phyloP scores from a whole-genome alignment of 805 yeast genomes.

The Lipomyces yamadae region DNA sequence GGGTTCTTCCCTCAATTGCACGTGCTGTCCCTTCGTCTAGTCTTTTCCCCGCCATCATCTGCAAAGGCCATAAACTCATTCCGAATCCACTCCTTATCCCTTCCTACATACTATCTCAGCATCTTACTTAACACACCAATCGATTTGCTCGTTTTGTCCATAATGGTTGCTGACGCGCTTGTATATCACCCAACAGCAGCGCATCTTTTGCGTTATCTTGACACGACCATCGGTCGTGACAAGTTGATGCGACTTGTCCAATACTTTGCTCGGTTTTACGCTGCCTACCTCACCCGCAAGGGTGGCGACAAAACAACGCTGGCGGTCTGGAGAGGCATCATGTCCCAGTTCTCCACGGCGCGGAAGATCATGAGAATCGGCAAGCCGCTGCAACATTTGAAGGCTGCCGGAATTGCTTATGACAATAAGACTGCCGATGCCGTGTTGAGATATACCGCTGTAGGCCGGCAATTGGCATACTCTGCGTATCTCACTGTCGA shows the following conservation, averaged over 20 bases:
- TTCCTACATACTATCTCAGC: background rate
- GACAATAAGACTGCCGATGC: slow-evolving; percentile 74
- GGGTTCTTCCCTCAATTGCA: too few species aligned
- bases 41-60: too few species aligned
- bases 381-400: slow-evolving; percentile 73
- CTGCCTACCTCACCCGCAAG: slow-evolving; percentile 61
- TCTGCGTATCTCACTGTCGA: slow-evolving; percentile 48
- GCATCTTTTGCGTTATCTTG: slow-evolving; percentile 66
- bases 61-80: too few species aligned
- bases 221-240: slow-evolving; percentile 76
- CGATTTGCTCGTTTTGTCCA: slow-evolving; percentile 2
- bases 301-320: slow-evolving; percentile 59
- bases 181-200: slow-evolving; percentile 74
- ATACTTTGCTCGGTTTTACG: slow-evolving; percentile 74
- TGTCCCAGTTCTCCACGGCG: slow-evolving; percentile 65
- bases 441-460: slow-evolving; percentile 52
- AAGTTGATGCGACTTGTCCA: slow-evolving; percentile 79
- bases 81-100: too few species aligned
- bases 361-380: slow-evolving; percentile 85
- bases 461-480: slow-evolving; percentile 46
- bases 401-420: slow-evolving; percentile 67
- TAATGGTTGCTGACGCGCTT: slow-evolving; percentile 69
- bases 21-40: too few species aligned
- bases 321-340: slow-evolving; percentile 58
- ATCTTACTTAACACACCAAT: background rate